A percentile compares a stretch with the other conserved stretches of the same genome.
Evolutionary conservation across 1,284 basidiomycete species (phyloP).

Genomic region (Thecaphora thlaspeos): DNA sequence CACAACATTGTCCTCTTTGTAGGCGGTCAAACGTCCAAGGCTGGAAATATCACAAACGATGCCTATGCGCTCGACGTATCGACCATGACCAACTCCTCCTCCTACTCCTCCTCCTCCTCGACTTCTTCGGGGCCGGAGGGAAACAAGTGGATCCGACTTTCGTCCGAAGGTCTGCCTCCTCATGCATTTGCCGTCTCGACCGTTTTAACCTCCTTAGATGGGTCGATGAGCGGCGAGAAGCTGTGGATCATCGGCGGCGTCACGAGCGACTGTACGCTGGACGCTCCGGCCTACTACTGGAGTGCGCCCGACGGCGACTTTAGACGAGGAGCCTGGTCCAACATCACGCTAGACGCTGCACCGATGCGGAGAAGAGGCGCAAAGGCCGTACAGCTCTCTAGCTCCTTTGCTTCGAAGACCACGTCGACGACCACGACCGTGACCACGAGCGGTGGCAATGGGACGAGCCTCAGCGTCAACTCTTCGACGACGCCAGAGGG

Average conservation of each 20-base stretch:
- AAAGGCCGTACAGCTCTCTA: constrained; percentile 11
- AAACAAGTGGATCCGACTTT: constrained; percentile 11
- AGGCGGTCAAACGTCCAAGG: constrained; percentile 46
- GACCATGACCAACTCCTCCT: constrained; percentile 15
- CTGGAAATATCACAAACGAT: constrained; percentile 35
- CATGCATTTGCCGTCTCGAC: constrained; percentile 41
- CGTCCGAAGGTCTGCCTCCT: constrained; percentile 23
- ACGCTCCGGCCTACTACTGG: constrained; percentile 31
- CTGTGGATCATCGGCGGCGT: constrained; percentile 51
- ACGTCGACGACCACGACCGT: constrained; percentile 10
- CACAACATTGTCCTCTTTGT: constrained; percentile 43
- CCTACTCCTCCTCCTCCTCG: constrained; percentile 1
- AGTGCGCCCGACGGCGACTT: constrained; percentile 19
- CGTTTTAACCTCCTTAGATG: no score
- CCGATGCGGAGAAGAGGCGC: constrained; percentile 13
- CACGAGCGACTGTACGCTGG: constrained; percentile 38
- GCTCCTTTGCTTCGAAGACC: not conserved
- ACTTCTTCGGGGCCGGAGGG: constrained; percentile 12
- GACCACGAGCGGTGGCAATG: constrained; percentile 28
- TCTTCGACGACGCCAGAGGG: constrained; percentile 3
- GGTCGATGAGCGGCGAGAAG: constrained; percentile 8
- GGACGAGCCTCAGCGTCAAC: not conserved
- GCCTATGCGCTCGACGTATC: constrained; percentile 43
- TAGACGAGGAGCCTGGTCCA: constrained; percentile 13
- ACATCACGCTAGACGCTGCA: constrained; percentile 11